Conservation (phyloP, 345 rosid genomes). For the Arabidopsis suecica region DNA sequence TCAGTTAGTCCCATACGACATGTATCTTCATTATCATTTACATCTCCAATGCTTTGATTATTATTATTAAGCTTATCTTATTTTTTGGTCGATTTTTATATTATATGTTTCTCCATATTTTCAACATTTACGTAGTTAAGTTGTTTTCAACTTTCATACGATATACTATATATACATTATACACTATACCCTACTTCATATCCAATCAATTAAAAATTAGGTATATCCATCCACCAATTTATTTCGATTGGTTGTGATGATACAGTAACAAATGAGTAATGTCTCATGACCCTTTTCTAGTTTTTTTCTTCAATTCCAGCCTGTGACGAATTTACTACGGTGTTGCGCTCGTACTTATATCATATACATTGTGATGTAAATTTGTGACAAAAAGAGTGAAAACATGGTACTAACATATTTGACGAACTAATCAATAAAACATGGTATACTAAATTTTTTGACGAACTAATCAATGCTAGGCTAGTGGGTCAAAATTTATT, state of each 20-base stretch:
- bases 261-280: not conserved
- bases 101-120: slow-evolving; percentile 16
- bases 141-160: slow-evolving; percentile 5
- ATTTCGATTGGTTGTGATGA: slow-evolving; percentile 31
- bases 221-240: slow-evolving; percentile 27
- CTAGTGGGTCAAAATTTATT: not conserved
- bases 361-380: slow-evolving; percentile 8
- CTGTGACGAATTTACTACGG: not conserved
- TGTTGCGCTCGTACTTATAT: not conserved
- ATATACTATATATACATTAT: not conserved
- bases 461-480: not conserved
- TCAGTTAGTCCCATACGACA: slow-evolving; percentile 31
- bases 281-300: slow-evolving; percentile 23
- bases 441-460: not conserved
- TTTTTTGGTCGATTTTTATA: slow-evolving; percentile 10
- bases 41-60: slow-evolving; percentile 6
- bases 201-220: not conserved
- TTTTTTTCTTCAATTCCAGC: not conserved
- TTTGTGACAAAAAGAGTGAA: not conserved
- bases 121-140: slow-evolving; percentile 17
- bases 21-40: not conserved
- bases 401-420: not conserved
- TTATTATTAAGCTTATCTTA: slow-evolving; percentile 13
- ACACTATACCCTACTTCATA: not conserved
- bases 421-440: not conserved